A percentile compares a stretch with the other conserved stretches of the same genome.
Conservation (phyloP, 2,329 filamentous ascomycete species). For the Cladosporium sp. region DNA sequence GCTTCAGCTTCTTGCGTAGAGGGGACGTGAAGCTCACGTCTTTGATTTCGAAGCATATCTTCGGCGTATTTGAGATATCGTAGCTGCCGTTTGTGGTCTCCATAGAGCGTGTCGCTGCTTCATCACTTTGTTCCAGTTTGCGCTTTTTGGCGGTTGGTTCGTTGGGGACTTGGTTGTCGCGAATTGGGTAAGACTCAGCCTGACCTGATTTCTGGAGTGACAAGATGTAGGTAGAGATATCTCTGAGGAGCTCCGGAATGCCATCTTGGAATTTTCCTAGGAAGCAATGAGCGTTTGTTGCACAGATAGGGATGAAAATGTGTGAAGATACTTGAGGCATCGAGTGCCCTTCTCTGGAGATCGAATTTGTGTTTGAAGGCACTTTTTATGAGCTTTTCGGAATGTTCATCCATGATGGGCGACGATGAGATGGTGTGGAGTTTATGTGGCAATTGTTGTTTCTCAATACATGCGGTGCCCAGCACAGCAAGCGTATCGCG, state of each 20-base stretch:
- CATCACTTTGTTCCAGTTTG: slow-evolving; percentile 46
- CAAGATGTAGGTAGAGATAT: slow-evolving; percentile 5
- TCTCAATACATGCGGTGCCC: neutral
- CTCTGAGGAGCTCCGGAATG: slow-evolving; percentile 13
- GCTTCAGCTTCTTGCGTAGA: slow-evolving; percentile 62
- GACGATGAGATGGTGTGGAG: neutral
- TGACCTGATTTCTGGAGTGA: neutral
- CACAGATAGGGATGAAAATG: too few species aligned
- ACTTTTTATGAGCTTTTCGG: neutral
- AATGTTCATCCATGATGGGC: neutral
- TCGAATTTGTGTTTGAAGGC: neutral
- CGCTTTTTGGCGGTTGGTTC: slow-evolving; percentile 50
- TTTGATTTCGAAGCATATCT: slow-evolving; percentile 45
- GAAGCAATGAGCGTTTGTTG: neutral
- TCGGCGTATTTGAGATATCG: slow-evolving; percentile 36
- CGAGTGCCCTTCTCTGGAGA: neutral
- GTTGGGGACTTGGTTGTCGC: neutral
- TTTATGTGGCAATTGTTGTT: neutral
- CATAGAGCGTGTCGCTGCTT: slow-evolving; percentile 3
- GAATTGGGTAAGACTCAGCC: neutral
- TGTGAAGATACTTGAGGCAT: neutral
- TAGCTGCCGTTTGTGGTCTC: slow-evolving; percentile 18
- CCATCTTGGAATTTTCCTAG: slow-evolving; percentile 4
- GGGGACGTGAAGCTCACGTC: slow-evolving; percentile 64
- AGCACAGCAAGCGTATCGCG: slow-evolving; percentile 1